Base-by-base conservation (phyloP, 2,329 filamentous ascomycete species). In the Aspergillus ibericus region DNA sequence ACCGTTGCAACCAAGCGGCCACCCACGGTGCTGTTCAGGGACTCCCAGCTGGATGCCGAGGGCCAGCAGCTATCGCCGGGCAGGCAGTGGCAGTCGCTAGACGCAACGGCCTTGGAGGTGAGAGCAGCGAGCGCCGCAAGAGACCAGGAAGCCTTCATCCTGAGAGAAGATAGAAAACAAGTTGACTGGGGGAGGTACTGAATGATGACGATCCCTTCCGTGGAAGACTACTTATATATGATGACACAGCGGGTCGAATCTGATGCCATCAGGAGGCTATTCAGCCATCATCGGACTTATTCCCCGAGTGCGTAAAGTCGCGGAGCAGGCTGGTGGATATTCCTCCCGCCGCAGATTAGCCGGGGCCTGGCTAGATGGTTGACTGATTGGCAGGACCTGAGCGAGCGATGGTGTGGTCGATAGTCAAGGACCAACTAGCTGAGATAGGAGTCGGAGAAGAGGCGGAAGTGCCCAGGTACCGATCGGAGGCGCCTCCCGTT, bases 21-120 rank as follows among this genome's bases (percentile, higher is more conserved):
- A 25, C 65, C 68, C 5, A 78, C 70, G 3, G 75, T 75, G 47
- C 55, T 58, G 63, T 78, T 78, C 35, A 78, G 63, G 7, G 63
- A 53, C 3, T 63, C 56, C 75, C 76, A 77, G n/a, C 60, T 59
- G 5, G 65, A 57, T 1, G 59, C n/a, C 4, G 67, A 62, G 63
- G 75, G 69, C 76, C 76, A 78, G 61, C 77, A 79, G 22, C 59
- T 48, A 52, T 78, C 72, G 5, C 68, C 68, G 2, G 76, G 77
- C 48, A 71, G 52, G 36, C 68, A 71, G 61, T 63, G 64, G 47
- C 69, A 70, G 36, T 46, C 15, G 32, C 22, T 27, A 27, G 36
- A 29, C n/a, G 51, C 51, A 25, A 42, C 16, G 25, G 40, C 56
- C 22, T 63, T 56, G 8, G 60, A 60, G 46, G 61, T 56, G 8